Evolutionary conservation across 768 basidiomycete species (phyloP).

Genomic region (Strobilomyces dryophilus): DNA sequence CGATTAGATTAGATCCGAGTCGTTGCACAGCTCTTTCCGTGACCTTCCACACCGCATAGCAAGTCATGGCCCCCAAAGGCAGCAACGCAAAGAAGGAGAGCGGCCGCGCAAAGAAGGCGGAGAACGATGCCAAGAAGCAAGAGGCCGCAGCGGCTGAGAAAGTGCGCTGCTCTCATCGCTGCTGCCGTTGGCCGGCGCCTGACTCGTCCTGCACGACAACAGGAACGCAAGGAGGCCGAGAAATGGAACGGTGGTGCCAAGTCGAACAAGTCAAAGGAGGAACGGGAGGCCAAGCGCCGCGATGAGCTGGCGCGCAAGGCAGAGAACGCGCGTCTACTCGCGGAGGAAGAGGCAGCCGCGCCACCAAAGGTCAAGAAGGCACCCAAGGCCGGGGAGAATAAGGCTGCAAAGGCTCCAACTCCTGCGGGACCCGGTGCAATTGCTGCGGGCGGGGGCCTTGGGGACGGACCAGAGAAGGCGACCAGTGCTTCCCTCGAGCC

Average conservation of each 20-base stretch:
- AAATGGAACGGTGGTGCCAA: slow-evolving; percentile 70
- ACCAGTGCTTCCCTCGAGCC: slow-evolving; percentile 34
- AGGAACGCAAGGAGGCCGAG: slow-evolving; percentile 72
- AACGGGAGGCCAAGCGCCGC: slow-evolving; percentile 75
- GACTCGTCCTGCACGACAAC: slow-evolving; percentile 4
- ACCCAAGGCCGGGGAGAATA: slow-evolving; percentile 62
- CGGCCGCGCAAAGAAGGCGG: slow-evolving; percentile 87
- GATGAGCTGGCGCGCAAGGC: slow-evolving; percentile 84
- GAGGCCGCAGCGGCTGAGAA: slow-evolving; percentile 56
- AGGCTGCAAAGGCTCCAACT: slow-evolving; percentile 43
- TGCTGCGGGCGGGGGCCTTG: slow-evolving; percentile 62
- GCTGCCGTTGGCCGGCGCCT: background rate
- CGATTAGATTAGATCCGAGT: slow-evolving; percentile 24
- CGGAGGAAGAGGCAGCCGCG: slow-evolving; percentile 75
- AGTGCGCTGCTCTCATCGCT: slow-evolving; percentile 33
- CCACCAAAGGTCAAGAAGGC: slow-evolving; percentile 58
- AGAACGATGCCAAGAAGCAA: slow-evolving; percentile 82
- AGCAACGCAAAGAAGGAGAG: slow-evolving; percentile 90
- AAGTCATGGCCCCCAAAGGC: slow-evolving; percentile 77
- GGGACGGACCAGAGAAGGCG: slow-evolving; percentile 19
- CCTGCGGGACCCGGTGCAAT: slow-evolving; percentile 85
- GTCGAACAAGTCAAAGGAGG: slow-evolving; percentile 60
- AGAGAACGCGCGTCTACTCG: slow-evolving; percentile 78
- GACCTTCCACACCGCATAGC: slow-evolving; percentile 1
- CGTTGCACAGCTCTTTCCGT: slow-evolving; percentile 12